Evolutionary conservation across 306 rosid species (phyloP).

Genomic region (Cucumis melo): DNA sequence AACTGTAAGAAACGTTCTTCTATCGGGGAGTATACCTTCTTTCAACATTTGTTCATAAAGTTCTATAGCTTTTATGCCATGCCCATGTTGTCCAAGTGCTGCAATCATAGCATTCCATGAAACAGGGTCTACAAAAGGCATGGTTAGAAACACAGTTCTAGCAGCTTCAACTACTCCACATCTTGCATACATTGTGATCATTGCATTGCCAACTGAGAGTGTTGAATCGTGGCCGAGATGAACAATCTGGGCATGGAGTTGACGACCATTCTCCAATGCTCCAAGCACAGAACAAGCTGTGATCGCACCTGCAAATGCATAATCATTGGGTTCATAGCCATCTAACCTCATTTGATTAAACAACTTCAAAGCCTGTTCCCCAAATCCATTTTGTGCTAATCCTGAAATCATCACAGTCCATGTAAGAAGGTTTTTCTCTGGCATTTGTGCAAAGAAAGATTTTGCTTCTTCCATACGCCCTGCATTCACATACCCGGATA

Average conservation of each 20-base stretch:
- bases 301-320: slow-evolving; percentile 14
- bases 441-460: slow-evolving; percentile 6
- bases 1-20: slow-evolving; percentile 7
- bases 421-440: slow-evolving; percentile 6
- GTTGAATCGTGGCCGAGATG: slow-evolving; percentile 8
- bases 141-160: neutral
- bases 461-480: slow-evolving; percentile 9
- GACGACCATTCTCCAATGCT: slow-evolving; percentile 12
- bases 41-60: slow-evolving; percentile 9
- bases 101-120: slow-evolving; percentile 16
- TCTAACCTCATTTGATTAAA: slow-evolving; percentile 12
- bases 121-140: slow-evolving; percentile 11
- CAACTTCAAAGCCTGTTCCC: slow-evolving; percentile 8
- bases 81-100: slow-evolving; percentile 12
- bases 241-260: slow-evolving; percentile 11
- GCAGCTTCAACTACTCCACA: slow-evolving; percentile 16
- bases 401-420: slow-evolving; percentile 11
- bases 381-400: slow-evolving; percentile 11
- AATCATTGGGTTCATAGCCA: slow-evolving; percentile 11
- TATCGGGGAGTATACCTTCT: slow-evolving; percentile 7
- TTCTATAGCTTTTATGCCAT: slow-evolving; percentile 7
- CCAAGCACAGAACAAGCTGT: slow-evolving; percentile 15
- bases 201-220: slow-evolving; percentile 15
- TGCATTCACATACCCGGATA: slow-evolving; percentile 10
- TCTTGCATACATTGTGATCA: slow-evolving; percentile 14